phyloP scores from a whole-genome alignment of 495 filamentous ascomycete genomes.

The Neurospora tetraspora region DNA sequence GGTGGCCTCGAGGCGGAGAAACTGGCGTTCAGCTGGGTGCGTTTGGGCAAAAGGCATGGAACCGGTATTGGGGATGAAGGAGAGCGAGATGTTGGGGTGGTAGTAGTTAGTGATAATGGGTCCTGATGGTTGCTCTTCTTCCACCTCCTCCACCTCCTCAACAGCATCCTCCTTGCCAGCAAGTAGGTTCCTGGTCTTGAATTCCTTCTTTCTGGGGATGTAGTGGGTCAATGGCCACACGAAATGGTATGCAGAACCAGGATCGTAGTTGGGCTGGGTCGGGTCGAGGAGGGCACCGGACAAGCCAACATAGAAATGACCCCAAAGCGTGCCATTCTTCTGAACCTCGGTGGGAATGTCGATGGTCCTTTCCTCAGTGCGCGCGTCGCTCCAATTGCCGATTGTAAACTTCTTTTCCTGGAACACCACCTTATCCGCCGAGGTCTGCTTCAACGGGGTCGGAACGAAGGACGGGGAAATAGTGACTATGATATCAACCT shows the following conservation, averaged over 20 bases:
- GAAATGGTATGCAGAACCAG: slow-evolving; percentile 69
- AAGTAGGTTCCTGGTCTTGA: slow-evolving; percentile 85
- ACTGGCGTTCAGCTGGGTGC: slow-evolving; percentile 66
- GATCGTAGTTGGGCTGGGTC: slow-evolving; percentile 55
- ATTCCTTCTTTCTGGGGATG: slow-evolving; percentile 79
- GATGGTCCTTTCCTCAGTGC: slow-evolving; percentile 69
- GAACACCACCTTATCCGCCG: slow-evolving; percentile 53
- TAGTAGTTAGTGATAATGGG: slow-evolving; percentile 77
- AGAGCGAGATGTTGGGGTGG: slow-evolving; percentile 88
- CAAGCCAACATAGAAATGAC: slow-evolving; percentile 80
- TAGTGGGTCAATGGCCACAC: slow-evolving; percentile 79
- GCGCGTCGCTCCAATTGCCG: slow-evolving; percentile 69
- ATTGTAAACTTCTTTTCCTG: slow-evolving; percentile 74
- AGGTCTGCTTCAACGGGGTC: slow-evolving; percentile 50
- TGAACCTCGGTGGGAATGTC: slow-evolving; percentile 70
- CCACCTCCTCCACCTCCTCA: slow-evolving; percentile 34
- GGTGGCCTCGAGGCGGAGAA: slow-evolving; percentile 64
- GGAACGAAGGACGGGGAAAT: slow-evolving; percentile 64
- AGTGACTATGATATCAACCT: slow-evolving; percentile 77
- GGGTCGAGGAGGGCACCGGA: slow-evolving; percentile 70
- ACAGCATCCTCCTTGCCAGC: slow-evolving; percentile 41
- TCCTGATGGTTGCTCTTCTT: slow-evolving; percentile 41
- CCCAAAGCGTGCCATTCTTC: slow-evolving; percentile 88
- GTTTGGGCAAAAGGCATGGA: slow-evolving; percentile 52
- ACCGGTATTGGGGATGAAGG: slow-evolving; percentile 75